Base-by-base conservation (phyloP, 805 yeast species). In the Teunomyces atbi region DNA sequence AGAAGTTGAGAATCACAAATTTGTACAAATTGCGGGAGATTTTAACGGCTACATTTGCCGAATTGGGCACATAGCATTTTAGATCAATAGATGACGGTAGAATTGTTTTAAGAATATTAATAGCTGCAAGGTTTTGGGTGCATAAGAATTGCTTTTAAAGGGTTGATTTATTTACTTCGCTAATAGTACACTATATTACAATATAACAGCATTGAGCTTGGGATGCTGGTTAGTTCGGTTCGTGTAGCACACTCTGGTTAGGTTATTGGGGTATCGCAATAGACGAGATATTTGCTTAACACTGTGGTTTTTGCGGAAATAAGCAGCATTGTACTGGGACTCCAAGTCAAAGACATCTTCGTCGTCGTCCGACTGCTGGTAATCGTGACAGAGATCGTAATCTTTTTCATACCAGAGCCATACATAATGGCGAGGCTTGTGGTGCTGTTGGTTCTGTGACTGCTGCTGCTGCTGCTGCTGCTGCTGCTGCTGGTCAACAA, bases 1-100 rank as follows among this genome's bases (percentile, higher is more conserved):
- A 92, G 66, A 78, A 94, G 51, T 64, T 92, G 40, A 71, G 98
- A 46, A 80, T 92, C 19, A 71, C 83, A 32, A 92, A 92, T 59
- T 73, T 91, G 57, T 81, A 83, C 58, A 88, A 85, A 48, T 77
- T 92, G 49, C 79, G 90, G 48, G 75, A 73, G 26, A 83, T 92
- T 16, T 65, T 87, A 46, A 64, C 74, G 19, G 80, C 74, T 41
- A 77, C 83, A 0, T 72, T 83, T 45, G 66, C 67, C 38, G 77
- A 69, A 45, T 54, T 66, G 38, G 71, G 72, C 5, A 45, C 11
- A 11, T 23, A 42, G 35, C 30, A 16, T 18, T 13, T 23, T 23
- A 23, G 26, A 23, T 23, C 26, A 23, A 6, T 23, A 23, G 26
- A 21, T 21, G 2, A 3, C 6, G 6, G 23, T 21, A 21, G 23